A percentile compares a stretch with the other conserved stretches of the same genome.
Evolutionary conservation across 2,329 filamentous ascomycete species (phyloP).

Genomic region (Diaporthe citriasiana): DNA sequence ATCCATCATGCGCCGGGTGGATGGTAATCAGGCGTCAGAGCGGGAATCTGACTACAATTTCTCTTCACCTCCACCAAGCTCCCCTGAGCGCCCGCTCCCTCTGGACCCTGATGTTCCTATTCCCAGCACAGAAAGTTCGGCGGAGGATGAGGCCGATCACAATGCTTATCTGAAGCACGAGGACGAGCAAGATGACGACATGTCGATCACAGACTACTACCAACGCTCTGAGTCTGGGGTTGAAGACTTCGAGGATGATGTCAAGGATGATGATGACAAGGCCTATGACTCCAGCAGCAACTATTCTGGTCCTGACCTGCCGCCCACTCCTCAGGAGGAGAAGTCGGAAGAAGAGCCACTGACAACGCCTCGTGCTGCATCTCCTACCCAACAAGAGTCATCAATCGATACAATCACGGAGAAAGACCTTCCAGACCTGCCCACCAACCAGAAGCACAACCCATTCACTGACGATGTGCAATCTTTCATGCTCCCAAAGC

Average conservation of each 20-base stretch:
- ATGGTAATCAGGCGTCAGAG: conserved; percentile 71
- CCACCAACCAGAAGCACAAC: conserved; percentile 46
- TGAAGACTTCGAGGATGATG: conserved; percentile 47
- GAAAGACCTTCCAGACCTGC: conserved; percentile 55
- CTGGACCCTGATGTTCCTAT: conserved; percentile 92
- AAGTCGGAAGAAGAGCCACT: conserved; percentile 61
- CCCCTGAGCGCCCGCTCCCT: conserved; percentile 69
- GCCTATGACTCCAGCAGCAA: conserved; percentile 69
- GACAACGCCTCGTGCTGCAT: conserved; percentile 64
- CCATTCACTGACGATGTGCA: conserved; percentile 60
- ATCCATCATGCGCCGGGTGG: conserved; percentile 90
- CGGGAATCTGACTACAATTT: conserved; percentile 74
- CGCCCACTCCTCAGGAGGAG: conserved; percentile 46
- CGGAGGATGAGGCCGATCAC: conserved; percentile 72
- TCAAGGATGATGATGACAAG: conserved; percentile 56
- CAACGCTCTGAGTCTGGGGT: conserved; percentile 63
- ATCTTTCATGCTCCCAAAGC: conserved; percentile 62
- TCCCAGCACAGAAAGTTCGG: conserved; percentile 83
- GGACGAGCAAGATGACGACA: conserved; percentile 74
- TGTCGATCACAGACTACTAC: conserved; percentile 77
- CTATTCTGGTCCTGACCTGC: conserved; percentile 63
- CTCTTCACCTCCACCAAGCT: conserved; percentile 72
- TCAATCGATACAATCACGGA: conserved; percentile 44
- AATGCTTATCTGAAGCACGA: conserved; percentile 63
- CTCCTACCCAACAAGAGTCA: conserved; percentile 51